Percentiles rank a stretch among this genome's conserved stretches.
Conservation (phyloP, 768 basidiomycete genomes). For the Steccherinum ochraceum region DNA sequence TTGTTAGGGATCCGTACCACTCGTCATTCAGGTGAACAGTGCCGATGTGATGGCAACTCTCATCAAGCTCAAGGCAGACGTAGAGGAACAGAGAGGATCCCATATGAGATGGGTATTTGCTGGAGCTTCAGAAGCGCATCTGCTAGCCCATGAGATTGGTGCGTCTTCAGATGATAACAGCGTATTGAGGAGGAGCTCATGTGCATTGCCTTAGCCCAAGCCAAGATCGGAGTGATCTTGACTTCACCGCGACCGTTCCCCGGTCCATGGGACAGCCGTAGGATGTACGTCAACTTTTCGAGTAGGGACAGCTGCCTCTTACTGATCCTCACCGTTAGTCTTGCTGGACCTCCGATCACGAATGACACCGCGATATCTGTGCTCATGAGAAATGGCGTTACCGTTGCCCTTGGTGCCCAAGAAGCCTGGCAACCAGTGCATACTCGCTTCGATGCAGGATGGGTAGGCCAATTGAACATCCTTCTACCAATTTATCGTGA, state of each 20-base stretch:
- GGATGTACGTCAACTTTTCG: conserved; percentile 41
- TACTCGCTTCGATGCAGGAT: conserved; percentile 32
- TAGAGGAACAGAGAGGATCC: conserved; percentile 40
- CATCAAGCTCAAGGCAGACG: conserved; percentile 59
- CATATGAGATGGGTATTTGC: conserved; percentile 53
- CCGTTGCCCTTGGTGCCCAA: conserved; percentile 49
- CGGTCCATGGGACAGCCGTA: conserved; percentile 49
- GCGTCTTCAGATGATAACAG: conserved; percentile 16
- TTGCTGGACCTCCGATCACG: conserved; percentile 66
- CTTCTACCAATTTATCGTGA: background rate
- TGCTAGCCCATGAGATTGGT: conserved; percentile 64
- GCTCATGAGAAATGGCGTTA: conserved; percentile 55
- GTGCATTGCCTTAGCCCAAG: conserved; percentile 8
- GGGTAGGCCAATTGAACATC: conserved; percentile 23
- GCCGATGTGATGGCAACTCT: conserved; percentile 82
- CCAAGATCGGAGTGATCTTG: conserved; percentile 56
- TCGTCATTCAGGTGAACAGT: conserved; percentile 69
- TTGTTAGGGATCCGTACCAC: conserved; percentile 58
- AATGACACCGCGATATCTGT: conserved; percentile 45
- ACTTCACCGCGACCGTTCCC: conserved; percentile 59
- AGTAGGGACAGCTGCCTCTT: background rate
- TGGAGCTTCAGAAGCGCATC: conserved; percentile 60
- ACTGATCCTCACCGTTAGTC: conserved; percentile 27
- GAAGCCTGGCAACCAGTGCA: conserved; percentile 27
- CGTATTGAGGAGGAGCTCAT: conserved; percentile 30